Percentiles rank a stretch among this genome's conserved stretches.
Evolutionary conservation across 495 filamentous ascomycete genomes (phyloP).

Genomic region (Ramalina peruviana): DNA sequence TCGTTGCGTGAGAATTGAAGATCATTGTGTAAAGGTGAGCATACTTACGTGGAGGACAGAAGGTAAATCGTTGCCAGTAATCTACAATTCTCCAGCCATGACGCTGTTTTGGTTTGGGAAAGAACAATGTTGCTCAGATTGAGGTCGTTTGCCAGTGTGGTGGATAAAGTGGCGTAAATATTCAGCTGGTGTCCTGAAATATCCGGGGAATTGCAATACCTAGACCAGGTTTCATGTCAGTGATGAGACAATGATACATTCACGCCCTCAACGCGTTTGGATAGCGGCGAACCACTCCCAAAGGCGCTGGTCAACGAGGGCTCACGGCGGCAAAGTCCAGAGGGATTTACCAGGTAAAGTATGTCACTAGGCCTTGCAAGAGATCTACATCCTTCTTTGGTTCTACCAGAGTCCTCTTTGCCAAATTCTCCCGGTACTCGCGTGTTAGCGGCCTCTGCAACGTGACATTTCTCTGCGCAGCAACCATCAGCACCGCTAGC

Average conservation of each 20-base stretch:
- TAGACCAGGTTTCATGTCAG: slow-evolving; percentile 12
- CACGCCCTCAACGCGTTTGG: slow-evolving; percentile 2
- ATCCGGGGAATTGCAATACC: not conserved
- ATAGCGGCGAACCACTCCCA: no score
- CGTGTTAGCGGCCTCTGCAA: slow-evolving; percentile 10
- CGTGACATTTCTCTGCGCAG: slow-evolving; percentile 6
- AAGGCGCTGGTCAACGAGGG: no score
- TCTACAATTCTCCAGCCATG: not conserved
- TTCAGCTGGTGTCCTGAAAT: not conserved
- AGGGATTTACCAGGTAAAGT: slow-evolving; percentile 16
- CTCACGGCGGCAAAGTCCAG: no score
- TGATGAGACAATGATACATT: slow-evolving; percentile 10
- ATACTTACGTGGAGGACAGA: not conserved
- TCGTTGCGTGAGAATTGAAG: not conserved
- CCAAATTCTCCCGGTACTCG: slow-evolving; percentile 9
- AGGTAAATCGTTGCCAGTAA: not conserved
- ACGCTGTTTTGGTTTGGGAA: not conserved
- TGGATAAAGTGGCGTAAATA: not conserved
- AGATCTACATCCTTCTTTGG: slow-evolving; percentile 17
- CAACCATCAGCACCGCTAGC: slow-evolving; percentile 12
- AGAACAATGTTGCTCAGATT: slow-evolving; percentile 6
- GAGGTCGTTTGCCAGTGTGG: slow-evolving; percentile 11
- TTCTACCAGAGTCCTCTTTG: slow-evolving; percentile 10
- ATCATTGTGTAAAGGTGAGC: not conserved
- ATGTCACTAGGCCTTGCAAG: slow-evolving; percentile 17